phyloP scores from a whole-genome alignment of 768 basidiomycete genomes.

The Leucosporidium yakuticum region DNA sequence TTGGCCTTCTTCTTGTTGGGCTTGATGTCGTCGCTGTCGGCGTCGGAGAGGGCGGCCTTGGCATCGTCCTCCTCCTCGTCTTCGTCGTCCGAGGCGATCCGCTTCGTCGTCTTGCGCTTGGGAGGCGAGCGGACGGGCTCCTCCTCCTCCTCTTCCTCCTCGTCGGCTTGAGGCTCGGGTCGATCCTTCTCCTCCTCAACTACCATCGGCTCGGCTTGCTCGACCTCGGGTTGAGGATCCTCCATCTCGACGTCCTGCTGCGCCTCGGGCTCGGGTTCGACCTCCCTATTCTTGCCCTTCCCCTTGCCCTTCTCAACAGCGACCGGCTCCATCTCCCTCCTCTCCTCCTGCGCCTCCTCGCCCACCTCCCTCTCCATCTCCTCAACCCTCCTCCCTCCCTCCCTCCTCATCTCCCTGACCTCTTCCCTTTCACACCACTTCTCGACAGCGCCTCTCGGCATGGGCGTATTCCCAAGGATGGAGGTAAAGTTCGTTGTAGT shows the following conservation, averaged over 20 bases:
- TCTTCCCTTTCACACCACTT: conserved; percentile 37
- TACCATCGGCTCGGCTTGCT: neutral
- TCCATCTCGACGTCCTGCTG: conserved; percentile 14
- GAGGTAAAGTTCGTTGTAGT: conserved; percentile 12
- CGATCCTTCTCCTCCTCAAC: conserved; percentile 4
- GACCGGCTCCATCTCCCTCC: neutral
- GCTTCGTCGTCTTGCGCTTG: neutral
- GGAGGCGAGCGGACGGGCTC: conserved; percentile 1
- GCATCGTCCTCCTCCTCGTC: conserved; percentile 55
- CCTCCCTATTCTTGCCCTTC: neutral
- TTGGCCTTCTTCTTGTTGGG: neutral
- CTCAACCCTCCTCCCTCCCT: neutral
- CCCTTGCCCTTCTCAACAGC: neutral
- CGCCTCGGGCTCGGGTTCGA: neutral
- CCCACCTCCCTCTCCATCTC: neutral
- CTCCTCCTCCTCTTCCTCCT: conserved; percentile 16
- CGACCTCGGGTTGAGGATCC: conserved; percentile 2
- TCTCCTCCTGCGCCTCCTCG: neutral
- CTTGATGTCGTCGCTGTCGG: neutral
- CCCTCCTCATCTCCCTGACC: conserved; percentile 8
- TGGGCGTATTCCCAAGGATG: conserved; percentile 16
- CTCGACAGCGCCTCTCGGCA: conserved; percentile 29
- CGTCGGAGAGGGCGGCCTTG: conserved; percentile 24
- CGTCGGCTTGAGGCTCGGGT: conserved; percentile 2
- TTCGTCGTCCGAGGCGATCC: conserved; percentile 43